Percentiles rank a stretch among this genome's conserved stretches.
These are phyloP conservation scores for Aspergillus felis DNA, from an alignment of 2,329 filamentous ascomycete species.

Conservation along the genomic window DNA sequence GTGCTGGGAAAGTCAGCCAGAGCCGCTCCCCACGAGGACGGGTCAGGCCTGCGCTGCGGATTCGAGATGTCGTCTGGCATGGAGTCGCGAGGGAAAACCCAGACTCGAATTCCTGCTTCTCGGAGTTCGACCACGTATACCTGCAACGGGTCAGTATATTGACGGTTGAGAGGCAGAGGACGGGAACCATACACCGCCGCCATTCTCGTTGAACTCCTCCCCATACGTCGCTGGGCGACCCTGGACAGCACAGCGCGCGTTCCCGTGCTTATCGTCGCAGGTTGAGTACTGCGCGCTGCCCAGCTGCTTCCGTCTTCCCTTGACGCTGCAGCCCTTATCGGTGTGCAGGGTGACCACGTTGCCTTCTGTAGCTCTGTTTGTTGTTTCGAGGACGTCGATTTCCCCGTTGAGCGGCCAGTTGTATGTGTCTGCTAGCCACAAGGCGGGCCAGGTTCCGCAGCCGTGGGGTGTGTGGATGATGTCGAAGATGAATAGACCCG, in stretches of 20 bases:
- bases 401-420: constrained; percentile 64
- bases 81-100: constrained; percentile 52
- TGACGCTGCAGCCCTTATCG: constrained; percentile 50
- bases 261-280: constrained; percentile 50
- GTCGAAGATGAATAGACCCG: constrained; percentile 65
- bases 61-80: constrained; percentile 51
- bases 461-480: constrained; percentile 61
- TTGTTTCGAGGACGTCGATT: constrained; percentile 60
- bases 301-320: constrained; percentile 52
- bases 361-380: constrained; percentile 52
- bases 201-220: constrained; percentile 47
- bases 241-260: constrained; percentile 56
- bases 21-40: constrained; percentile 59
- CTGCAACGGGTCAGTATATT: constrained; percentile 9
- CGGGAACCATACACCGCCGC: constrained; percentile 46
- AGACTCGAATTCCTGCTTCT: constrained; percentile 58
- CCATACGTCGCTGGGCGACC: constrained; percentile 48
- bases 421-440: constrained; percentile 60
- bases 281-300: constrained; percentile 43
- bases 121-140: constrained; percentile 61
- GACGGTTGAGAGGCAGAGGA: background rate
- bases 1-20: constrained; percentile 64
- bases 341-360: constrained; percentile 62
- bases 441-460: constrained; percentile 62
- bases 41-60: constrained; percentile 50